Base-by-base conservation (phyloP, 2,329 filamentous ascomycete species). In the Aspergillus clavatus region DNA sequence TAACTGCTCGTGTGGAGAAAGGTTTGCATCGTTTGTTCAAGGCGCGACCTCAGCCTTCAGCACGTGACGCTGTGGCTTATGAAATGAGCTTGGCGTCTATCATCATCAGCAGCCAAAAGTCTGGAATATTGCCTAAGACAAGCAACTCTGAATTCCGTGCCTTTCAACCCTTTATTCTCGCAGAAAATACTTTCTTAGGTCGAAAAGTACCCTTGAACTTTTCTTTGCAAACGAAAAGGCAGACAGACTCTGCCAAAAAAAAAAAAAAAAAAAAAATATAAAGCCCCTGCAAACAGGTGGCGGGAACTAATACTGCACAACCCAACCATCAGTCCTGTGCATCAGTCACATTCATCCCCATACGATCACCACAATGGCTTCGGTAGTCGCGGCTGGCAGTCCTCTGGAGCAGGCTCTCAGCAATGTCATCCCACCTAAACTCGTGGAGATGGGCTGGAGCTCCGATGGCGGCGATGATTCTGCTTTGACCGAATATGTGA, bases 381-480 rank as follows among this genome's bases (percentile, higher is more conserved):
- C 88, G 69, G 84, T 89, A 65, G 78, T 94, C 53, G 74, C 80
- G 43, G 78, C 86, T 55, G 85, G 86, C 59, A 89, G 90, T 65
- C 87, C 89, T 38, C 76, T 97, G 63, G 90, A 90, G 55, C 81
- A 89, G 57, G 86, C 89, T 53, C 81, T 98, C 43, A 89, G 86
- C 65, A 76, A 77, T 58, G 84, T 84, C 33, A 89, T 97, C 52
- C 87, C 93, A 70, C 86, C 88, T 24, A 97, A 97, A 74, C 77
- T 98, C 46, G 81, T 89, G 47, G 91, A 98, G 71, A 84, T 90
- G 55, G 91, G 90, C 60, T 97, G 93, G 91, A 89, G 83, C 51
- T 83, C 86, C 23, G 85, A 85, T 56, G 86, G 84, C 50, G 86
- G 88, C 57, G 81, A 82, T 61, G 89, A 91, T 67, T 84, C 84